Conservation (phyloP, 257 asterid genomes). For the Fraxinus anomala region DNA sequence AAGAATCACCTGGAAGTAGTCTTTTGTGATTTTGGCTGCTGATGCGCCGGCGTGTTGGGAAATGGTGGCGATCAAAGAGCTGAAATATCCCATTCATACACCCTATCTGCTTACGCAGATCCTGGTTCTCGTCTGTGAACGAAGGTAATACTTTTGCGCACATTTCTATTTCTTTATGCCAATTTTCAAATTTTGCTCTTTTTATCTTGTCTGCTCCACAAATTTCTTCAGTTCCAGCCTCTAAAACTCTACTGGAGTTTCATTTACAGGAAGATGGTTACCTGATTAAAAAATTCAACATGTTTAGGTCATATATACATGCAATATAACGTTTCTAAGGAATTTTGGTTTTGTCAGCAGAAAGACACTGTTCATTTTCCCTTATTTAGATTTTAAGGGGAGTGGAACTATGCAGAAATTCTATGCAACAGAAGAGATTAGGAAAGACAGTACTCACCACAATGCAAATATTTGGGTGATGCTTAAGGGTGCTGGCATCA, state of each 20-base stretch:
- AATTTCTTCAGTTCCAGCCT: background rate
- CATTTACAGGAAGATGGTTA: constrained; percentile 14
- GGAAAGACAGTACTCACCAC: constrained; percentile 45
- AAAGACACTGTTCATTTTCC: constrained; percentile 30
- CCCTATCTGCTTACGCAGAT: constrained; percentile 78
- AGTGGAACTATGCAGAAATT: constrained; percentile 1
- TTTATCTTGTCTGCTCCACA: constrained; percentile 24
- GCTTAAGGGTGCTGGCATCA: constrained; percentile 30
- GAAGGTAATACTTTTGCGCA: constrained; percentile 54
- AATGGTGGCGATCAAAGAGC: constrained; percentile 76
- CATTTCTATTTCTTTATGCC: constrained; percentile 37
- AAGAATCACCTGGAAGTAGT: constrained; percentile 62
- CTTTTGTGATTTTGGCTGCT: constrained; percentile 55
- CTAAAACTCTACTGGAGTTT: background rate
- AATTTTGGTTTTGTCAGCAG: constrained; percentile 19
- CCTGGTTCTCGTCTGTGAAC: constrained; percentile 48
- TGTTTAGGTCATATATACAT: constrained; percentile 27
- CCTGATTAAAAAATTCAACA: constrained; percentile 39
- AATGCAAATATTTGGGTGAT: constrained; percentile 42
- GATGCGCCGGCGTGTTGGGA: constrained; percentile 56
- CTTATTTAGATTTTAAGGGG: constrained; percentile 19
- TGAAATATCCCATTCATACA: constrained; percentile 96
- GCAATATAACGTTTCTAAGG: constrained; percentile 29
- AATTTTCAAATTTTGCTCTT: constrained; percentile 15
- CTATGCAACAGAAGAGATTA: constrained; percentile 10